phyloP scores from a whole-genome alignment of 192 early-diverging fungal species.

The Coemansia reversa region DNA sequence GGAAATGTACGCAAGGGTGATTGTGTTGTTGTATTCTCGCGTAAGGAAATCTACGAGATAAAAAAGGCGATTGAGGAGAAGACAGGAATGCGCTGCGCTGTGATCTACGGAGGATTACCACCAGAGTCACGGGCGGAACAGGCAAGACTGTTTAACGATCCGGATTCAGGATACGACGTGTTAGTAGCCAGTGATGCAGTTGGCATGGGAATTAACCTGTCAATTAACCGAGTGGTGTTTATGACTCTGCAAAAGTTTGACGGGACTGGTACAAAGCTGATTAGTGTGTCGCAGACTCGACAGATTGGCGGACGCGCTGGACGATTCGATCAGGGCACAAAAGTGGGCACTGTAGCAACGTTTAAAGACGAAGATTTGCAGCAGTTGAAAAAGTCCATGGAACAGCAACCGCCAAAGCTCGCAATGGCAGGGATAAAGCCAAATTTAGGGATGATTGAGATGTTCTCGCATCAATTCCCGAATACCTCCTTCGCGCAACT shows the following conservation, averaged over 20 bases:
- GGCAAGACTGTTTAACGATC: constrained; percentile 89
- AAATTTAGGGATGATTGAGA: constrained; percentile 70
- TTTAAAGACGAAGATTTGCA: constrained; percentile 19
- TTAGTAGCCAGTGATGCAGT: constrained; percentile 95
- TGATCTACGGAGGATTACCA: constrained; percentile 91
- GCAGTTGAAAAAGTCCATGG: constrained; percentile 23
- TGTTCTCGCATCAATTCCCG: constrained; percentile 71
- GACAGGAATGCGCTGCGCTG: constrained; percentile 77
- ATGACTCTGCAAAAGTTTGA: constrained; percentile 77
- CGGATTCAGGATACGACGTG: constrained; percentile 70
- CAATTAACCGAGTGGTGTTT: constrained; percentile 89
- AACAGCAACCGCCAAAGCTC: constrained; percentile 32
- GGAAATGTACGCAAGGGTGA: constrained; percentile 73
- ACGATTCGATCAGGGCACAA: constrained; percentile 71
- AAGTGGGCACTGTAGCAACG: constrained; percentile 70
- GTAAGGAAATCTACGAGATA: constrained; percentile 74
- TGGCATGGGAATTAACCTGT: constrained; percentile 97
- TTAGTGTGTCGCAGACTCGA: constrained; percentile 79
- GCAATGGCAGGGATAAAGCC: constrained; percentile 72
- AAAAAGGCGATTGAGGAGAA: constrained; percentile 74
- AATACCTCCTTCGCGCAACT: constrained; percentile 60
- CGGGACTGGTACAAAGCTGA: constrained; percentile 53
- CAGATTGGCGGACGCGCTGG: constrained; percentile 95
- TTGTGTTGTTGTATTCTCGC: constrained; percentile 87
- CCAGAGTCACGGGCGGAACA: constrained; percentile 89